Percentiles rank a stretch among this genome's conserved stretches.
Conservation (phyloP, 2,329 filamentous ascomycete species). For the Paraconiothyrium sp. region DNA sequence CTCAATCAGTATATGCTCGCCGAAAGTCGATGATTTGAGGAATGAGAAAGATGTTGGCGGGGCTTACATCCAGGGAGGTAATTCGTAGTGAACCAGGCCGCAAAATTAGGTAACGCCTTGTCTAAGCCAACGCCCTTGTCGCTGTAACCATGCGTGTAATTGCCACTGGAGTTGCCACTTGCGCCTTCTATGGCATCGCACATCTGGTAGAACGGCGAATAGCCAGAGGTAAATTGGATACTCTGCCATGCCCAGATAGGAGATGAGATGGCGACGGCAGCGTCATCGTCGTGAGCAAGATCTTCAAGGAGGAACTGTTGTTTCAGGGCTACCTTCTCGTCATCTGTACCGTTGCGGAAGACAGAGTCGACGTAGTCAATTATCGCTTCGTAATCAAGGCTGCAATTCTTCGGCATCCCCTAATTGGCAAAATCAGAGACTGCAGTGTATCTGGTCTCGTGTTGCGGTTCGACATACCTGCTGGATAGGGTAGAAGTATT, state of each 20-base stretch:
- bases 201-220: slow-evolving; percentile 1
- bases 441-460: neutral
- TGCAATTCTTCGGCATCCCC: slow-evolving; percentile 1
- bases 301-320: neutral
- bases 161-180: neutral
- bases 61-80: neutral
- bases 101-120: neutral
- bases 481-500: neutral
- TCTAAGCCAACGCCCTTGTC: neutral
- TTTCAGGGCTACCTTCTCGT: neutral
- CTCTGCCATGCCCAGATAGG: neutral
- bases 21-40: neutral
- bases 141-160: neutral
- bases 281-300: neutral
- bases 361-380: neutral
- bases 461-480: neutral
- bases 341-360: neutral
- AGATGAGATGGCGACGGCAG: neutral
- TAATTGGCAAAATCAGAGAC: neutral
- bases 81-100: neutral
- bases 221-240: neutral
- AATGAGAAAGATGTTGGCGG: neutral
- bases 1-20: neutral
- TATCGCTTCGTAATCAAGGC: neutral
- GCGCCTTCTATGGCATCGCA: neutral